Evolutionary conservation across 2,329 filamentous ascomycete genomes (phyloP).

Genomic region (Verticillium isaacii): DNA sequence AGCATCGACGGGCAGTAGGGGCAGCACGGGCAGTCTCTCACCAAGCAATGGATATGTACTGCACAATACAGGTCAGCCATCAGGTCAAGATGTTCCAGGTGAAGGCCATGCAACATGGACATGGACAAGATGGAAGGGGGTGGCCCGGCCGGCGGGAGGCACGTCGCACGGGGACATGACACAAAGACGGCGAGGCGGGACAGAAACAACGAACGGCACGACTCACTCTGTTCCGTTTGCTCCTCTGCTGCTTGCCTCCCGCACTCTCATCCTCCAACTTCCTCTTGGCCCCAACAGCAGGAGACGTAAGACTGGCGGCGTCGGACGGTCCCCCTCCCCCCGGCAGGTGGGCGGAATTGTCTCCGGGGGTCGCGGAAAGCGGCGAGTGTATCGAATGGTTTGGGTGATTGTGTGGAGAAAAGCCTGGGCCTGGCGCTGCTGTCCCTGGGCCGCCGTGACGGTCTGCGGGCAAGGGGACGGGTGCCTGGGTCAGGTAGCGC

Average conservation of each 20-base stretch:
- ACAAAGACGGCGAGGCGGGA: background rate
- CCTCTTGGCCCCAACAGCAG: conserved; percentile 20
- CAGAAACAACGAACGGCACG: conserved; percentile 3
- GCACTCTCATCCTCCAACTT: conserved; percentile 38
- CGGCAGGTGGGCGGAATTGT: conserved; percentile 39
- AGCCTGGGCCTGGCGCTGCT: conserved; percentile 3
- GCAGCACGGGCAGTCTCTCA: conserved; percentile 25
- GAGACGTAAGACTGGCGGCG: background rate
- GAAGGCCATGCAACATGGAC: background rate
- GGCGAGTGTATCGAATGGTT: conserved; percentile 12
- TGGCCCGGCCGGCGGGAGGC: background rate
- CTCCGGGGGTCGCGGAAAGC: conserved; percentile 33
- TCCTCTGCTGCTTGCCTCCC: conserved; percentile 46
- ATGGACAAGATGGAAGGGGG: background rate
- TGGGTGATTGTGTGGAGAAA: conserved; percentile 20
- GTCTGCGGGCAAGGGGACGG: conserved; percentile 20
- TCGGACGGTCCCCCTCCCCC: background rate
- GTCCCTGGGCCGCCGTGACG: conserved; percentile 11
- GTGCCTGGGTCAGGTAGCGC: conserved; percentile 42
- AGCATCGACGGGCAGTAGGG: background rate
- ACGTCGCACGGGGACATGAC: conserved; percentile 1
- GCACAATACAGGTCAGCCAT: conserved; percentile 1
- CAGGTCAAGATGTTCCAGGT: conserved; percentile 7
- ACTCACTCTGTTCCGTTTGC: conserved; percentile 56
- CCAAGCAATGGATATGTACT: conserved; percentile 61